Percentiles rank a stretch among this genome's conserved stretches.
Conservation (phyloP, 2,329 filamentous ascomycete species). For the Fusarium vanettenii region DNA sequence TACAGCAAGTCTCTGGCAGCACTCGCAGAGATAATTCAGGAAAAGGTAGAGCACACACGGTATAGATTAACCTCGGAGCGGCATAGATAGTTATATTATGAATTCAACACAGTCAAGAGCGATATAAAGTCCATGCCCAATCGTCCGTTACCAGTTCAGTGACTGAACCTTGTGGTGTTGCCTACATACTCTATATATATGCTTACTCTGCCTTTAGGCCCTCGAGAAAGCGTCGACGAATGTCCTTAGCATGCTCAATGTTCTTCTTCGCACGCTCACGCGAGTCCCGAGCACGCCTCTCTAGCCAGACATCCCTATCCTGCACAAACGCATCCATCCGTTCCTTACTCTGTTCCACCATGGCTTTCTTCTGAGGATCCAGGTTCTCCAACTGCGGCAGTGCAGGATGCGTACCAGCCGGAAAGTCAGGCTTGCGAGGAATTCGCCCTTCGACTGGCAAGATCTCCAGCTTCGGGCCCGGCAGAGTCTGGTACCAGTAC, state of each 20-base stretch:
- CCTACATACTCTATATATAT: background rate
- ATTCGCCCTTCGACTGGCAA: conserved; percentile 39
- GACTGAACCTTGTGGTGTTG: background rate
- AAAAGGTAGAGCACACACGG: background rate
- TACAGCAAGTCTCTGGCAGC: background rate
- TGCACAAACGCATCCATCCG: conserved; percentile 37
- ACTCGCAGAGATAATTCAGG: background rate
- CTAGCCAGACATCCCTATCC: conserved; percentile 41
- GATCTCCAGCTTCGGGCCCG: conserved; percentile 45
- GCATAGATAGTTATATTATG: background rate
- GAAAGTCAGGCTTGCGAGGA: conserved; percentile 33
- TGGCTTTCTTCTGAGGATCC: conserved; percentile 6
- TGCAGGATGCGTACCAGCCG: conserved; percentile 16
- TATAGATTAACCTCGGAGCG: background rate
- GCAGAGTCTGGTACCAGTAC: conserved; percentile 49
- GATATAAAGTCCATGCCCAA: background rate
- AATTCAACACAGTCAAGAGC: background rate
- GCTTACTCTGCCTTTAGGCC: background rate
- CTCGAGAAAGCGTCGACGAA: conserved; percentile 11
- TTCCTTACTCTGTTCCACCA: conserved; percentile 29
- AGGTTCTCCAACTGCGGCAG: conserved; percentile 7
- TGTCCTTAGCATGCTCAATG: conserved; percentile 15
- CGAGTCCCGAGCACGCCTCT: conserved; percentile 34
- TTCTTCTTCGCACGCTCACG: conserved; percentile 24
- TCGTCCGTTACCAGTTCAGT: background rate